Percentiles rank a stretch among this genome's conserved stretches.
Conservation (phyloP, 148 eudicot species). For the Persicaria tinctoria region DNA sequence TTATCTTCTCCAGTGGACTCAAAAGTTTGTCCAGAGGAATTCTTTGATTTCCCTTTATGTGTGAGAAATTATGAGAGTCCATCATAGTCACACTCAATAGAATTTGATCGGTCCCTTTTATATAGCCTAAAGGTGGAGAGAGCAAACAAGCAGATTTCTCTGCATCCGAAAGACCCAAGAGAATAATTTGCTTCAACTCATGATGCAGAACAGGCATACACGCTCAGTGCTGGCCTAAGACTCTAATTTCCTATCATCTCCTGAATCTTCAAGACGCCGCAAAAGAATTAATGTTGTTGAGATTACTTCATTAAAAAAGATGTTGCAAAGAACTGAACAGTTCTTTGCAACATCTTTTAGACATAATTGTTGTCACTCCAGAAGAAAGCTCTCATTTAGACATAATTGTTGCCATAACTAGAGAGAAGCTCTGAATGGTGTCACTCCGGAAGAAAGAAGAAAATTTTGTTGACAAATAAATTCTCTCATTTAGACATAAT, state of each 20-base stretch:
- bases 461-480: neutral
- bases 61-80: too few species aligned
- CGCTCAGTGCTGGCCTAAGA: neutral
- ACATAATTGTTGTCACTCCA: too few species aligned
- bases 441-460: neutral
- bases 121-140: neutral
- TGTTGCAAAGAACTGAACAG: neutral
- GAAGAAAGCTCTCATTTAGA: too few species aligned
- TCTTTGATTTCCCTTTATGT: too few species aligned
- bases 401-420: too few species aligned
- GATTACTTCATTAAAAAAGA: neutral
- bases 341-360: too few species aligned
- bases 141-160: neutral
- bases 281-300: neutral
- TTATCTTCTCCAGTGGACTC: too few species aligned
- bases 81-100: neutral
- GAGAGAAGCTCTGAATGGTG: neutral
- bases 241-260: neutral
- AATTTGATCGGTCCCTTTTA: neutral
- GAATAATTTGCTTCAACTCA: neutral
- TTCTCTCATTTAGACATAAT: neutral
- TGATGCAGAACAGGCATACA: neutral
- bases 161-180: neutral
- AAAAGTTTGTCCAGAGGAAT: too few species aligned
- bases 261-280: neutral